Base-by-base conservation (phyloP, 768 basidiomycete genomes). In the Termitomyces eurrhizus region DNA sequence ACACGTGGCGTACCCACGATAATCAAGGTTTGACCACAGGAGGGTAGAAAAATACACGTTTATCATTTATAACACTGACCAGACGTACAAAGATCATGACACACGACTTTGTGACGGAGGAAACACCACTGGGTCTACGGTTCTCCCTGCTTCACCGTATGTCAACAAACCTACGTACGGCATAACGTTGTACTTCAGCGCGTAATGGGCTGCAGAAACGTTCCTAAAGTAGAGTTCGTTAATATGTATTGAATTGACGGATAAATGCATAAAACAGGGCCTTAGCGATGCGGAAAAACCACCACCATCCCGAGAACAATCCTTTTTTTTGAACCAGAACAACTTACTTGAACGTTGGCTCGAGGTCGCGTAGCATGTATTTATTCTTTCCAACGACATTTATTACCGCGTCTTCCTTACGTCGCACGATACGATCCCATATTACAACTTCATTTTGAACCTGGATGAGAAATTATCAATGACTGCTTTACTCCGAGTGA, bases 401-500 rank as follows among this genome's bases (percentile, higher is more conserved):
- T 54, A 96, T 74, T 48, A 81, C 71, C 0, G 91, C 91, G 62
- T 93, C 87, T 66, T 87, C 83, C 65, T 88, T 88, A 59, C 88
- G 80, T n/a, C 87, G 85, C 46, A 96, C 81, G 69, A 96, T 95
- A 42, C 90, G 86, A 74, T 96, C 94, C 94, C 94, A 96, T 16
- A 95, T 80, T 41, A 95, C 92, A 5, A 95, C 89, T 21, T 88
- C 81, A 70, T 92, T 92, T 60, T 84, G 78, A 4, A 81, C 79
- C 88, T 89, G 67, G n/a, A 54, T 41, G 53, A 46, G 49, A 50
- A 48, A 33, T 7, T 41, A 33, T 52, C 57, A 62, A 48, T 48
- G 36, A 42, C 36, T 18, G 45, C 41, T 41, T 24, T 11, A 12
- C 8, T 26, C 9, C 14, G 13, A 13, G n/a, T 2, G 51, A 52